Conservation (phyloP, 345 rosid species). For the Salix udensis region DNA sequence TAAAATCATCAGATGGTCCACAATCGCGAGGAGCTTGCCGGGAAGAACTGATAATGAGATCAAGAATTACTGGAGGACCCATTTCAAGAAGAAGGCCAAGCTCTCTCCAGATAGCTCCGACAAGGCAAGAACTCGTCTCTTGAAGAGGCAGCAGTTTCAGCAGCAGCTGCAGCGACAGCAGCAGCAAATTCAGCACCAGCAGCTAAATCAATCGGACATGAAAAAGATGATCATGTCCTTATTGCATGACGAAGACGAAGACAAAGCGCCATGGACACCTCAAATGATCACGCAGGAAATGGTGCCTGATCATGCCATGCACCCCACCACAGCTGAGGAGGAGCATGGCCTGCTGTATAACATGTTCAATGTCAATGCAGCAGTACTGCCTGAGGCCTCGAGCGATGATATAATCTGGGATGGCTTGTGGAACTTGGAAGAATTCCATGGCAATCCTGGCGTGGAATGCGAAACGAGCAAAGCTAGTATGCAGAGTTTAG, state of each 20-base stretch:
- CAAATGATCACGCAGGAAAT: constrained; percentile 39
- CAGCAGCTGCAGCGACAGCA: constrained; percentile 34
- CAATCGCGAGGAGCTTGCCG: constrained; percentile 87
- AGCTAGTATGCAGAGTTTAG: constrained; percentile 39
- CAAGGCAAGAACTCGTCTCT: constrained; percentile 49
- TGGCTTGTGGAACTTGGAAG: constrained; percentile 69
- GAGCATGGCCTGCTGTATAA: constrained; percentile 25
- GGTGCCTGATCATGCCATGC: not conserved
- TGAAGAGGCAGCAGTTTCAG: constrained; percentile 70
- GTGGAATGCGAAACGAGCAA: constrained; percentile 36
- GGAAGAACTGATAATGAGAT: constrained; percentile 94
- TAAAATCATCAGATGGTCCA: constrained; percentile 62
- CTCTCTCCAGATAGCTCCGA: constrained; percentile 41
- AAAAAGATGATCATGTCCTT: constrained; percentile 51
- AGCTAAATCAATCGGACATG: constrained; percentile 54
- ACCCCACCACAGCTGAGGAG: constrained; percentile 30
- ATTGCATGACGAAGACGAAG: constrained; percentile 43
- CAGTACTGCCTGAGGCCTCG: constrained; percentile 20
- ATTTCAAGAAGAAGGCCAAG: constrained; percentile 78
- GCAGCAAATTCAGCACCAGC: constrained; percentile 33
- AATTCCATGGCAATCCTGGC: constrained; percentile 45
- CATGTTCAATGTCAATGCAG: constrained; percentile 22
- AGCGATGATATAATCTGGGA: constrained; percentile 63
- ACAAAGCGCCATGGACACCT: constrained; percentile 38
- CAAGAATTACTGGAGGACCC: constrained; percentile 93